Evolutionary conservation across 306 rosid genomes (phyloP).

Genomic region (Quercus robur): DNA sequence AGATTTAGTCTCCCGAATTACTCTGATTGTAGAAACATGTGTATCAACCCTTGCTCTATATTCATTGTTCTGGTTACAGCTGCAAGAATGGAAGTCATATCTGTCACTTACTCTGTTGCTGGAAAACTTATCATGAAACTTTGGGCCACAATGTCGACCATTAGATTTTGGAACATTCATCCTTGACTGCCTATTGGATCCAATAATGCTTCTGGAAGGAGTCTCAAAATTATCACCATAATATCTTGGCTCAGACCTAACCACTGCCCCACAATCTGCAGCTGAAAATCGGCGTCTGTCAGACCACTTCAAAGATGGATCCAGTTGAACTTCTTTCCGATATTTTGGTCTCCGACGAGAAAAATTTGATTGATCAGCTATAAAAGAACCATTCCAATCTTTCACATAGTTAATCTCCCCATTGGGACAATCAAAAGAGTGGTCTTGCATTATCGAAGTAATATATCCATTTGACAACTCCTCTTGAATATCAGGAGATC

Average conservation of each 20-base stretch:
- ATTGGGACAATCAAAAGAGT: slow-evolving; percentile 42
- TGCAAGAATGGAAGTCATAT: slow-evolving; percentile 70
- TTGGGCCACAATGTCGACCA: slow-evolving; percentile 64
- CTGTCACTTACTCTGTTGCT: slow-evolving; percentile 55
- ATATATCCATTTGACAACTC: slow-evolving; percentile 40
- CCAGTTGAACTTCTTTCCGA: slow-evolving; percentile 64
- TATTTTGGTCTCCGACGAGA: slow-evolving; percentile 56
- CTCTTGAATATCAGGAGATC: slow-evolving; percentile 53
- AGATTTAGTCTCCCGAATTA: slow-evolving; percentile 54
- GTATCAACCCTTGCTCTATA: slow-evolving; percentile 64
- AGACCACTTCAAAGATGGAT: slow-evolving; percentile 69
- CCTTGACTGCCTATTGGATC: slow-evolving; percentile 55
- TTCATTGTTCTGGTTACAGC: slow-evolving; percentile 64
- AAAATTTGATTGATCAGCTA: slow-evolving; percentile 54
- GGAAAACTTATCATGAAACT: slow-evolving; percentile 66
- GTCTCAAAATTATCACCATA: slow-evolving; percentile 56
- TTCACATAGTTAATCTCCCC: slow-evolving; percentile 46
- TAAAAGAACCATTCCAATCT: slow-evolving; percentile 48
- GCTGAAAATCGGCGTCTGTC: slow-evolving; percentile 56
- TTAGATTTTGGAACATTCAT: slow-evolving; percentile 52
- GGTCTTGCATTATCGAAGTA: slow-evolving; percentile 38
- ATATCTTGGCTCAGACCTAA: slow-evolving; percentile 57
- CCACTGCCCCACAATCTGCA: slow-evolving; percentile 52
- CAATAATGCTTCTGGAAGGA: slow-evolving; percentile 48
- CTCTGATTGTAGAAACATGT: slow-evolving; percentile 49